Evolutionary conservation across 805 yeast species (phyloP).

Genomic region (Nakazawaea wickerhamii): DNA sequence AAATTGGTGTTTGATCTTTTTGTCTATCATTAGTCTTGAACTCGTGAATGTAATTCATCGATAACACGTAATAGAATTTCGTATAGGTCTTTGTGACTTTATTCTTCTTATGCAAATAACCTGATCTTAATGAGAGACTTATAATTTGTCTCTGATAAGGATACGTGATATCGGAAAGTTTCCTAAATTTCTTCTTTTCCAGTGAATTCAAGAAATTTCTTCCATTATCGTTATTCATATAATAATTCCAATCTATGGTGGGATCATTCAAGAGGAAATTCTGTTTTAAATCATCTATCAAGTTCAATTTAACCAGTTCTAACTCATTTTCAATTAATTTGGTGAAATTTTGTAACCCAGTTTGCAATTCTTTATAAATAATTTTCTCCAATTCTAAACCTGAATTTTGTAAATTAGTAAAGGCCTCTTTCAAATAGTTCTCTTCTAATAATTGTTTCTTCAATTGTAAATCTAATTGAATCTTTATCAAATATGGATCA

Average conservation of each 20-base stretch:
- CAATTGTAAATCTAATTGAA: constrained; percentile 59
- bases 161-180: constrained; percentile 44
- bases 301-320: constrained; percentile 38
- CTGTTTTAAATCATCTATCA: constrained; percentile 48
- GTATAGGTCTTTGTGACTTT: constrained; percentile 57
- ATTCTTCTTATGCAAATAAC: constrained; percentile 54
- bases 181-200: constrained; percentile 26
- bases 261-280: constrained; percentile 52
- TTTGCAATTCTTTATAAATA: constrained; percentile 57
- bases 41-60: constrained; percentile 64
- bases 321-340: constrained; percentile 47
- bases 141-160: constrained; percentile 48
- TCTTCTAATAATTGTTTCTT: constrained; percentile 61
- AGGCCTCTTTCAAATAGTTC: constrained; percentile 60
- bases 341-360: constrained; percentile 46
- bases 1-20: constrained; percentile 42
- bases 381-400: constrained; percentile 61
- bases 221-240: constrained; percentile 40
- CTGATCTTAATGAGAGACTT: constrained; percentile 53
- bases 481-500: constrained; percentile 61
- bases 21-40: constrained; percentile 53
- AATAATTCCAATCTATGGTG: constrained; percentile 67
- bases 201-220: constrained; percentile 34
- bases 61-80: constrained; percentile 59
- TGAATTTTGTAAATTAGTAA: constrained; percentile 56